These are phyloP conservation scores for Keqinozyma sinolaborantium DNA, from an alignment of 1,139 yeast genomes.

Conservation along the genomic window DNA sequence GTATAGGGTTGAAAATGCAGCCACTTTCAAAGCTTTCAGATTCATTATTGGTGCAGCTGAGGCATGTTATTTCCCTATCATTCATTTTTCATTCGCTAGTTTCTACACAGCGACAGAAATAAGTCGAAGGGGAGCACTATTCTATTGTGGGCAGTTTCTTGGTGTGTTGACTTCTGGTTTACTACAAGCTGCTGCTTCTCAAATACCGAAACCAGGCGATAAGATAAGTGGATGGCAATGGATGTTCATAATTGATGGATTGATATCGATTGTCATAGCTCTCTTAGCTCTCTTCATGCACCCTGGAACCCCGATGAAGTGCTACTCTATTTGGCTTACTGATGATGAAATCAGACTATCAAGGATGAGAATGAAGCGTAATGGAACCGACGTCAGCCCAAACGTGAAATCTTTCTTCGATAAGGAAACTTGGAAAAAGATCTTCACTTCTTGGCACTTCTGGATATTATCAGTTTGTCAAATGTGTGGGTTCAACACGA, in stretches of 20 bases:
- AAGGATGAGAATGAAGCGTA: slow-evolving; percentile 20
- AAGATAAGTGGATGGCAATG: slow-evolving; percentile 27
- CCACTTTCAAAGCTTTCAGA: slow-evolving; percentile 22
- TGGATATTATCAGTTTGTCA: slow-evolving; percentile 18
- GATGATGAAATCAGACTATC: slow-evolving; percentile 26
- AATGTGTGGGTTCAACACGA: slow-evolving; percentile 26
- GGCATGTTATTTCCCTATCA: slow-evolving; percentile 20
- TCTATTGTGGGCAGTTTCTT: slow-evolving; percentile 26
- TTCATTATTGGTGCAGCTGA: slow-evolving; percentile 26
- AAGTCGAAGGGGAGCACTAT: slow-evolving; percentile 22
- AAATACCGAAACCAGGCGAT: slow-evolving; percentile 13
- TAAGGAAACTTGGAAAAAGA: slow-evolving; percentile 18
- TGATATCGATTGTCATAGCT: slow-evolving; percentile 22
- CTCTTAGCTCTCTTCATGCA: slow-evolving; percentile 20
- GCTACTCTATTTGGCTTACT: slow-evolving; percentile 24
- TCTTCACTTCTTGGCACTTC: slow-evolving; percentile 22
- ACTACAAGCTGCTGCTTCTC: slow-evolving; percentile 22
- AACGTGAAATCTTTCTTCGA: slow-evolving; percentile 20
- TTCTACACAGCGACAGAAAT: slow-evolving; percentile 26
- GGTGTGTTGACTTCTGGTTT: slow-evolving; percentile 28
- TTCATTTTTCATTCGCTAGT: slow-evolving; percentile 19
- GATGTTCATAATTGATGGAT: slow-evolving; percentile 28
- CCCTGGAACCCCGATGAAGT: slow-evolving; percentile 27
- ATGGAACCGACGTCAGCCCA: slow-evolving; percentile 18
- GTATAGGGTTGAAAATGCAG: slow-evolving; percentile 13